Evolutionary conservation across 768 basidiomycete species (phyloP).

Genomic region (Cystobasidium ongulense): DNA sequence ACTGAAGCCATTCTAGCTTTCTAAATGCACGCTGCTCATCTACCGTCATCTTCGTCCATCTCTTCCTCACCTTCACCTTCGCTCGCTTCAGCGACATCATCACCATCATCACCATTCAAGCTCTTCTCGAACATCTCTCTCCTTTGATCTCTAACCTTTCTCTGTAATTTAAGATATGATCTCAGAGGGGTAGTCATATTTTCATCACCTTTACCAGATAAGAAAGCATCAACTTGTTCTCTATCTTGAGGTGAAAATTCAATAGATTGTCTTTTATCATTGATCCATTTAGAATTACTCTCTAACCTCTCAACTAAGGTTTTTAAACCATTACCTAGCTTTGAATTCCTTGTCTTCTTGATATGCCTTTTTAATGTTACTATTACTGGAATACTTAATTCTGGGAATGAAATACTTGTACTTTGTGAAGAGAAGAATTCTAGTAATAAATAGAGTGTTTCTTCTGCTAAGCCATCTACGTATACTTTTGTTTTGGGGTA

Average conservation of each 20-base stretch:
- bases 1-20: background rate
- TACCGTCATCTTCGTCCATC: slow-evolving; percentile 27
- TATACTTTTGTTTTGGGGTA: slow-evolving; percentile 83
- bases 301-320: slow-evolving; percentile 76
- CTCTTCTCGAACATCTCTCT: slow-evolving; percentile 46
- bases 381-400: slow-evolving; percentile 70
- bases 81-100: slow-evolving; percentile 1
- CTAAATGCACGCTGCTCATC: background rate
- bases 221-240: slow-evolving; percentile 58
- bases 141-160: slow-evolving; percentile 62
- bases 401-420: slow-evolving; percentile 86
- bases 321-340: slow-evolving; percentile 54
- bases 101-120: slow-evolving; percentile 18
- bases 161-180: slow-evolving; percentile 58
- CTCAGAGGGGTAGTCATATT: slow-evolving; percentile 62
- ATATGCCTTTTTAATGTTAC: slow-evolving; percentile 63
- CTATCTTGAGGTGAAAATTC: slow-evolving; percentile 66
- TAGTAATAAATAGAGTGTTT: slow-evolving; percentile 64
- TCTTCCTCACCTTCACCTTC: slow-evolving; percentile 2
- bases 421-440: slow-evolving; percentile 73
- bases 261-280: slow-evolving; percentile 60
- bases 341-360: slow-evolving; percentile 58
- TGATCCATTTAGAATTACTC: slow-evolving; percentile 70
- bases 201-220: slow-evolving; percentile 51
- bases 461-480: slow-evolving; percentile 71